Base-by-base conservation (phyloP, 1,284 basidiomycete genomes). In the Bondarzewia mesenterica region DNA sequence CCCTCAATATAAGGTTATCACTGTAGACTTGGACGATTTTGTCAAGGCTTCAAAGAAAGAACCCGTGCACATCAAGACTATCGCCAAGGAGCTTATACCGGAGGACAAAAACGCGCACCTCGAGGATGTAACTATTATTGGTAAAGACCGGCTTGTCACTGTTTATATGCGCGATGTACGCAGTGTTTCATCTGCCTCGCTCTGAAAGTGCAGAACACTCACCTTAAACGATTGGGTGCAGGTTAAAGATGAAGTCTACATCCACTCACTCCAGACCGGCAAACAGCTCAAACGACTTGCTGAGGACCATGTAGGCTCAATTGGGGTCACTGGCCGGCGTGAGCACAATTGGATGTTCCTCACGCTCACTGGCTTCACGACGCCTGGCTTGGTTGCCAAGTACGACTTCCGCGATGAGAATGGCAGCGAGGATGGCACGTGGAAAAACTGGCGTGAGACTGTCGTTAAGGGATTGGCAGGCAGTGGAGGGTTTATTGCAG, bases 241-340 rank as follows among this genome's bases (percentile, higher is more conserved):
- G 82, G 84, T 90, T 58, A 87, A 85, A 56, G 87, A 92, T 60
- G 86, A 91, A 63, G 70, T 93, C 35, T 89, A 89, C 63, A 63
- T 93, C 47, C 83, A 86, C 65, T 72, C 78, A 38, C 72, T 82
- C 47, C 63, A 67, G 40, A 64, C 66, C 0, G 90, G 90, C 32
- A 62, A 72, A 55, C 71, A 67, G 44, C 56, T 88, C 47, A 65
- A 69, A 36, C 80, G 81, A 5, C 64, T 93, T 15, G 80, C 77
- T 2, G 65, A 74, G 5, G 78, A 86, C 42, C 81, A 87, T 45
- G 82, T 93, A 23, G 91, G 91, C 21, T 72, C 83, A 4, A 75
- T 82, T 32, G 68, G 68, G 12, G 65, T 85, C 26, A 65, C 69
- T 47, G 74, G 78, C 4, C 70, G 77, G 14, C 73, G 82, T 32